Conservation (phyloP, 2,329 filamentous ascomycete species). For the Penicillium sp. region DNA sequence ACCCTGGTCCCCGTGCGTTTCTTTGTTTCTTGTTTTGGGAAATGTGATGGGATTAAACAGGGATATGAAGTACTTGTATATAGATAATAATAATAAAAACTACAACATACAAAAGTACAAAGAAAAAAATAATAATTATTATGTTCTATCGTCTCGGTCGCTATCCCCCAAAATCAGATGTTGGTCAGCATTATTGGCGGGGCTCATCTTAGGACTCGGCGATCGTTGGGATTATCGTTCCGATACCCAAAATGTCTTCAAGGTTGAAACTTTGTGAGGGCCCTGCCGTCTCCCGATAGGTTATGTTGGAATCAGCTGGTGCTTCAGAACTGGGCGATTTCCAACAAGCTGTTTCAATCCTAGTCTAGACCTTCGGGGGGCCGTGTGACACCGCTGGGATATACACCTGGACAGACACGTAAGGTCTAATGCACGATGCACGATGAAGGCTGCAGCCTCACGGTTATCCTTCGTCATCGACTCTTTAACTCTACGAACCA, state of each 20-base stretch:
- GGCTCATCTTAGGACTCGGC: slow-evolving; percentile 9
- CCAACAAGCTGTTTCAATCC: neutral
- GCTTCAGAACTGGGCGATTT: slow-evolving; percentile 11
- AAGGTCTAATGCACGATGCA: slow-evolving; percentile 6
- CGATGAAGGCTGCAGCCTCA: slow-evolving; percentile 7
- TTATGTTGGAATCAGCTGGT: slow-evolving; percentile 12
- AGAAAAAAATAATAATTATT: neutral
- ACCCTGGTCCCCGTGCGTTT: slow-evolving; percentile 8
- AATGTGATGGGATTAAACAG: slow-evolving; percentile 3
- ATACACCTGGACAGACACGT: slow-evolving; percentile 1
- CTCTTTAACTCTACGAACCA: neutral
- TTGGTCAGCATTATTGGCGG: neutral
- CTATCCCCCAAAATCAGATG: neutral
- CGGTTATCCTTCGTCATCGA: slow-evolving; percentile 6
- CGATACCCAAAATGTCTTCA: slow-evolving; percentile 3
- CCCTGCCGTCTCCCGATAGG: slow-evolving; percentile 19
- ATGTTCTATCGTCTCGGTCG: neutral
- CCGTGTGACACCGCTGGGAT: slow-evolving; percentile 10
- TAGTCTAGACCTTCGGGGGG: slow-evolving; percentile 4
- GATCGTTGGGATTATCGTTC: slow-evolving; percentile 12
- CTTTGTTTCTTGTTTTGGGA: neutral
- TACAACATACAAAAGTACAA: neutral
- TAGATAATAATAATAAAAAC: neutral
- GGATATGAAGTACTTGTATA: neutral
- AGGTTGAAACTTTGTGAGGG: slow-evolving; percentile 15